Conservation (phyloP, 1,284 basidiomycete species). For the Irpex rosettiformis region DNA sequence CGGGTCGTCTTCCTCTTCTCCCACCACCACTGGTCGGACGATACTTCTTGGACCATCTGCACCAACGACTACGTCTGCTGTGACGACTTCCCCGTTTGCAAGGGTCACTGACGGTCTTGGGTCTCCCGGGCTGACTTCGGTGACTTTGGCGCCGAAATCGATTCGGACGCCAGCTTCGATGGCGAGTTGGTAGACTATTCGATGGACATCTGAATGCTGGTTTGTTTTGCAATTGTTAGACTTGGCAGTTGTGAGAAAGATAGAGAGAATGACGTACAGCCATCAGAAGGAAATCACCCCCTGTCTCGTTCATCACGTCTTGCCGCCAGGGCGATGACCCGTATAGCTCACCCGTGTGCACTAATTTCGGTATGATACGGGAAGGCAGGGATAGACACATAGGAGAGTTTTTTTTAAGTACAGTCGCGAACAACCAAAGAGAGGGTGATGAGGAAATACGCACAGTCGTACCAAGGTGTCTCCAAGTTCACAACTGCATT, state of each 20-base stretch:
- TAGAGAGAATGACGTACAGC: conserved; percentile 33
- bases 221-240: background rate
- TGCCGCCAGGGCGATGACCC: conserved; percentile 50
- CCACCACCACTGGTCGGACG: conserved; percentile 8
- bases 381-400: background rate
- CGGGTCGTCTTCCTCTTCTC: conserved; percentile 7
- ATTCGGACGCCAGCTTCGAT: conserved; percentile 37
- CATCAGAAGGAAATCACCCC: conserved; percentile 50
- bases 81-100: conserved; percentile 29
- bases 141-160: conserved; percentile 36
- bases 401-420: background rate
- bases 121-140: conserved; percentile 10
- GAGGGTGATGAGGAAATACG: conserved; percentile 8
- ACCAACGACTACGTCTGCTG: conserved; percentile 28
- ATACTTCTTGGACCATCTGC: conserved; percentile 14
- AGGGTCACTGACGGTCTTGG: conserved; percentile 24
- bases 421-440: background rate
- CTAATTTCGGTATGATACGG: conserved; percentile 31
- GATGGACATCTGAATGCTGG: conserved; percentile 37
- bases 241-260: conserved; percentile 2
- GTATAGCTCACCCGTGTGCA: conserved; percentile 39
- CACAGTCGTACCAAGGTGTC: conserved; percentile 29
- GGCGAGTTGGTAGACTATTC: conserved; percentile 39
- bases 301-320: conserved; percentile 50
- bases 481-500: conserved; percentile 29